phyloP scores from a whole-genome alignment of 305 asterid species.

The Lippia alba region DNA sequence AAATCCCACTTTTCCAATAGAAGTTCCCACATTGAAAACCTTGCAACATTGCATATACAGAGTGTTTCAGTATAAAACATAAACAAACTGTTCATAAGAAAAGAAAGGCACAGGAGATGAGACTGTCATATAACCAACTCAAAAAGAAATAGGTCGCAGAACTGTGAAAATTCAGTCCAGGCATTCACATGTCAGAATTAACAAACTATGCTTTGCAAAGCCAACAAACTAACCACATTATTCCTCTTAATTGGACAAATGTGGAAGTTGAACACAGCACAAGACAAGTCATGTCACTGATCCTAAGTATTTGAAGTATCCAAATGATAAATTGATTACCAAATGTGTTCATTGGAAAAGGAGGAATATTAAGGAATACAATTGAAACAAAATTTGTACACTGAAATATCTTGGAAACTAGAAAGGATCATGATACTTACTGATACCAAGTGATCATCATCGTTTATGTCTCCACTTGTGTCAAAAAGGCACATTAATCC shows the following conservation, averaged over 20 bases:
- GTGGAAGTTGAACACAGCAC: slow-evolving; percentile 8
- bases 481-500: slow-evolving; percentile 95
- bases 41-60: slow-evolving; percentile 33
- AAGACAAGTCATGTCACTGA: background rate
- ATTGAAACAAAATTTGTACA: slow-evolving; percentile 1
- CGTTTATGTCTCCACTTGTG: slow-evolving; percentile 81
- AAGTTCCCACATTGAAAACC: slow-evolving; percentile 93
- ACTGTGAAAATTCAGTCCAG: background rate
- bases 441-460: slow-evolving; percentile 80
- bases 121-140: background rate
- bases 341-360: background rate
- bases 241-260: slow-evolving; percentile 1
- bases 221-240: slow-evolving; percentile 15
- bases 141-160: slow-evolving; percentile 5
- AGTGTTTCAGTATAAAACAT: slow-evolving; percentile 21
- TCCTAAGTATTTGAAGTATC: background rate
- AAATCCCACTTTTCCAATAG: slow-evolving; percentile 90
- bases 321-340: background rate
- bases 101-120: background rate
- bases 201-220: background rate
- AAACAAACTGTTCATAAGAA: background rate
- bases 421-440: slow-evolving; percentile 55
- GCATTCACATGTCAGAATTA: background rate
- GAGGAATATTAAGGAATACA: background rate
- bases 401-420: slow-evolving; percentile 10